Evolutionary conservation across 345 rosid genomes (phyloP).

Genomic region (Gossypium anomalum): DNA sequence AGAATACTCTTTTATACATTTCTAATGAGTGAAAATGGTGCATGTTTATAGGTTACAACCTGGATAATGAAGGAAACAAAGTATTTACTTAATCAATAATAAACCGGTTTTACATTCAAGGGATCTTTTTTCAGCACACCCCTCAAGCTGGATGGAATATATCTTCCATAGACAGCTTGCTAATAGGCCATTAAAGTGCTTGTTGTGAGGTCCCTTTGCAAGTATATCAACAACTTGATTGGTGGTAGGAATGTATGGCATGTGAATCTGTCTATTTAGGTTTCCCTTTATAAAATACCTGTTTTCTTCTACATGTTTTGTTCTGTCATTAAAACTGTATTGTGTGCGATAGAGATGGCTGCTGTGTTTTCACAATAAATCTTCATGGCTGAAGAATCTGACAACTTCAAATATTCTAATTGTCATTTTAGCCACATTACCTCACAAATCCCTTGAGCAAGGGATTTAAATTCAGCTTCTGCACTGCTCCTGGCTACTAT

Average conservation of each 20-base stretch:
- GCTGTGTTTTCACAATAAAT: not conserved
- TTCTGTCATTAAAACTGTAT: too few relatives aligned
- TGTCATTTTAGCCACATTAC: not conserved
- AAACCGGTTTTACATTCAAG: too few relatives aligned
- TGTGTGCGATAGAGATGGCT: too few relatives aligned
- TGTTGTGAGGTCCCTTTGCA: not conserved
- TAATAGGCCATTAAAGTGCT: not conserved
- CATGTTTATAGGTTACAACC: too few relatives aligned
- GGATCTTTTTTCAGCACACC: not conserved
- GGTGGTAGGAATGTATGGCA: not conserved
- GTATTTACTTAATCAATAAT: too few relatives aligned
- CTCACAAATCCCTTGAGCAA: not conserved
- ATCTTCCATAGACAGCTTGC: too few relatives aligned
- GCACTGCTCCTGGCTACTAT: not conserved
- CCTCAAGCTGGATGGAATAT: too few relatives aligned
- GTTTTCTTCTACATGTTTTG: too few relatives aligned
- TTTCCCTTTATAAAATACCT: not conserved
- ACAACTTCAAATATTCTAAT: too few relatives aligned
- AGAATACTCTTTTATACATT: too few relatives aligned
- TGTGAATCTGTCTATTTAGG: not conserved
- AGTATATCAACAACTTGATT: not conserved
- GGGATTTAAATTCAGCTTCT: not conserved
- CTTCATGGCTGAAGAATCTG: not conserved
- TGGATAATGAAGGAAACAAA: too few relatives aligned
- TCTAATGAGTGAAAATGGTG: too few relatives aligned